Evolutionary conservation across 257 asterid species (phyloP).

Genomic region (Hygrophila difformis): DNA sequence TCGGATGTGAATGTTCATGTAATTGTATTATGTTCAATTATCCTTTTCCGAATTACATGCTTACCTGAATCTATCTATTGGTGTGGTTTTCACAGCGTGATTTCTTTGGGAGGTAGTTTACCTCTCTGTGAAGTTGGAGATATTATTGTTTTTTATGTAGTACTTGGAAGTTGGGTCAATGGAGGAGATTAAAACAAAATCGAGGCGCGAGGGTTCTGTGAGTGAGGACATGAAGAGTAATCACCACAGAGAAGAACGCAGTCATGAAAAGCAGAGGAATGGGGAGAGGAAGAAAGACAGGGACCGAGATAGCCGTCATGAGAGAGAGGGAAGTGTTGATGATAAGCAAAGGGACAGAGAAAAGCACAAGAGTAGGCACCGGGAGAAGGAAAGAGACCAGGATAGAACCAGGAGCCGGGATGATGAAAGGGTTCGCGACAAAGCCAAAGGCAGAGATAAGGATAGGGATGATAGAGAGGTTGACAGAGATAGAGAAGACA

Average conservation of each 20-base stretch:
- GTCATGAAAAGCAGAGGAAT: slow-evolving; percentile 30
- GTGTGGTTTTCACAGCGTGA: no score
- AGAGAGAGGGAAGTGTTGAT: slow-evolving; percentile 10
- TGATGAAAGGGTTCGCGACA: slow-evolving; percentile 24
- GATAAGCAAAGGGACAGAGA: slow-evolving; percentile 21
- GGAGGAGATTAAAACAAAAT: slow-evolving; percentile 43
- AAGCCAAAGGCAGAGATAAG: slow-evolving; percentile 25
- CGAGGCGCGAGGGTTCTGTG: slow-evolving; percentile 35
- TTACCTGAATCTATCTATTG: no score
- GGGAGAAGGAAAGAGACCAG: slow-evolving; percentile 32
- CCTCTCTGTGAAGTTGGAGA: no score
- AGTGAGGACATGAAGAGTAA: slow-evolving; percentile 24
- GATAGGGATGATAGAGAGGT: slow-evolving; percentile 22
- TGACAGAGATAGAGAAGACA: slow-evolving; percentile 23
- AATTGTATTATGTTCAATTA: no score
- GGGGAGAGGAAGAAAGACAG: slow-evolving; percentile 29
- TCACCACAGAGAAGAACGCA: slow-evolving; percentile 31
- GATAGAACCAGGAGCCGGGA: slow-evolving; percentile 26
- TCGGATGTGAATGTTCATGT: no score
- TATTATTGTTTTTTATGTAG: background rate
- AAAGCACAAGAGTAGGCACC: slow-evolving; percentile 23
- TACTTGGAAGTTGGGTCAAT: slow-evolving; percentile 10
- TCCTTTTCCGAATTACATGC: no score
- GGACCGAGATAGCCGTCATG: slow-evolving; percentile 11
- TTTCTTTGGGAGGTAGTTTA: background rate